These are phyloP conservation scores for Fraxinus americana DNA, from an alignment of 257 asterid species.

Conservation along the genomic window DNA sequence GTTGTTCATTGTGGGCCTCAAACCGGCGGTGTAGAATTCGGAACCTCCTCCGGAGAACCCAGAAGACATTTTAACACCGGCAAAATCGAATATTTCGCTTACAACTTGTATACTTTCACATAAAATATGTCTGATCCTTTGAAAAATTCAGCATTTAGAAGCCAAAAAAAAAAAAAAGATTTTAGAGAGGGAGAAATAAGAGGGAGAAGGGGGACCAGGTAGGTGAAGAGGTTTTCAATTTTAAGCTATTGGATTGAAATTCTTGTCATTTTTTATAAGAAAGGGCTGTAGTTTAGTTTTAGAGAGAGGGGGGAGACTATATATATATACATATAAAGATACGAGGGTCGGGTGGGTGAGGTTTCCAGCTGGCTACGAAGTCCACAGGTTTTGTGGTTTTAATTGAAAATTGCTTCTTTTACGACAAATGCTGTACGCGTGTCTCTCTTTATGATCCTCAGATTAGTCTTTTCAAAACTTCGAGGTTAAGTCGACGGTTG, in stretches of 20 bases:
- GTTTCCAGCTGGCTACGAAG: constrained; percentile 47
- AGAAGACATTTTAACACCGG: constrained; percentile 47
- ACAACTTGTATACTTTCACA: not conserved
- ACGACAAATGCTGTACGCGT: constrained; percentile 27
- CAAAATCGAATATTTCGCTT: not conserved
- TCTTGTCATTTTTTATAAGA: constrained; percentile 42
- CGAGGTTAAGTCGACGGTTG: constrained; percentile 30
- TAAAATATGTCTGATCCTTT: constrained; percentile 24
- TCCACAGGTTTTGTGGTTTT: constrained; percentile 26
- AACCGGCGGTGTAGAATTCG: constrained; percentile 53
- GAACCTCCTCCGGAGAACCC: constrained; percentile 61
- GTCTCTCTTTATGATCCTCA: constrained; percentile 32
- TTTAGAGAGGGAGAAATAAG: constrained; percentile 13
- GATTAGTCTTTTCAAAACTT: constrained; percentile 23
- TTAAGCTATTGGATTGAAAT: constrained; percentile 50
- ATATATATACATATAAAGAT: not conserved
- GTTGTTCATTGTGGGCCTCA: constrained; percentile 42
- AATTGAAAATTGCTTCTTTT: constrained; percentile 35
- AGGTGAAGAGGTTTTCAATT: constrained; percentile 8
- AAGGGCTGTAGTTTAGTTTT: constrained; percentile 26
- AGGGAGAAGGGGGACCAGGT: constrained; percentile 2
- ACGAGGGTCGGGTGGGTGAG: not conserved
- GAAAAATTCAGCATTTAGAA: constrained; percentile 35
- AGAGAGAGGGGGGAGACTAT: constrained; percentile 23
- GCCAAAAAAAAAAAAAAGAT: constrained; percentile 9